Evolutionary conservation across 345 rosid genomes (phyloP).

Genomic region (Geranium brycei): DNA sequence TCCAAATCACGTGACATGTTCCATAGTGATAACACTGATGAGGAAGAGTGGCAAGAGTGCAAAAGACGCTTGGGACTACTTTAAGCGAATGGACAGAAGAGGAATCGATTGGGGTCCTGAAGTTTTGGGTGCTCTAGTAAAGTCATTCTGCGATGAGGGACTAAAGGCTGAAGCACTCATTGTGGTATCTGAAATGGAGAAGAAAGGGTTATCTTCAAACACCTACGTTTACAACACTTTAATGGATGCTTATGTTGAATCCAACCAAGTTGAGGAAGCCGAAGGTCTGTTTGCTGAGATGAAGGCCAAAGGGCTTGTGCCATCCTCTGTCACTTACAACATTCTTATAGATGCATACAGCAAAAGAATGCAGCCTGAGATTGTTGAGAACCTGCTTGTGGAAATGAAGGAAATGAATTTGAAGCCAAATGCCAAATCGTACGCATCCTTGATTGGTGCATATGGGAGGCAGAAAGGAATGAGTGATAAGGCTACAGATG

Average conservation of each 20-base stretch:
- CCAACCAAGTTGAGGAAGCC: constrained; percentile 61
- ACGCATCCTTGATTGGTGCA: constrained; percentile 62
- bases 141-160: constrained; percentile 80
- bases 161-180: constrained; percentile 67
- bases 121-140: constrained; percentile 54
- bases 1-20: constrained; percentile 66
- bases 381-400: constrained; percentile 45
- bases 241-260: constrained; percentile 72
- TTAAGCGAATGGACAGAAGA: constrained; percentile 59
- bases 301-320: constrained; percentile 49
- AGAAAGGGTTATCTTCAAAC: constrained; percentile 54
- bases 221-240: constrained; percentile 56
- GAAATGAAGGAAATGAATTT: constrained; percentile 61
- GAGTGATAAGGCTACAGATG: constrained; percentile 83
- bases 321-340: constrained; percentile 49
- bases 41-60: constrained; percentile 53
- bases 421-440: constrained; percentile 54
- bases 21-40: constrained; percentile 62
- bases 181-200: constrained; percentile 76
- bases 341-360: constrained; percentile 78
- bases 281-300: constrained; percentile 77
- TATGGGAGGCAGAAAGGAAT: constrained; percentile 63
- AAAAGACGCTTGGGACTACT: constrained; percentile 68
- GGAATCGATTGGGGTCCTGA: constrained; percentile 70
- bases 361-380: constrained; percentile 81